These are phyloP conservation scores for Geosmithia flava DNA, from an alignment of 2,329 filamentous ascomycete genomes.

Conservation along the genomic window DNA sequence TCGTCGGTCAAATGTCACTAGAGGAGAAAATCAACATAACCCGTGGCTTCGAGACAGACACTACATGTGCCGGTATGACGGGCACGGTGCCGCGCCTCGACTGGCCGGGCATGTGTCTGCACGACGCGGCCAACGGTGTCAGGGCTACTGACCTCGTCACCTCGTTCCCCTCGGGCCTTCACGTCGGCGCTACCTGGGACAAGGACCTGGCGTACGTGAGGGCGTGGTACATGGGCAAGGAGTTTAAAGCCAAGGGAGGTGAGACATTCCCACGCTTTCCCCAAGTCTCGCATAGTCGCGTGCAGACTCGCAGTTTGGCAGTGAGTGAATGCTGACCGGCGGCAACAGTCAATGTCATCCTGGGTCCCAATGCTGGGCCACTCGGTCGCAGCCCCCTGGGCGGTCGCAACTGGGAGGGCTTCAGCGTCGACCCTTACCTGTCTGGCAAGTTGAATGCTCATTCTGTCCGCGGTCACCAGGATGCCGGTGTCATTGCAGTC, in stretches of 20 bases:
- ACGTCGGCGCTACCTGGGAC: conserved; percentile 41
- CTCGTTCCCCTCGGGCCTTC: conserved; percentile 32
- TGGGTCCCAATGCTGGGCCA: conserved; percentile 61
- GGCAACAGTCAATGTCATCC: conserved; percentile 47
- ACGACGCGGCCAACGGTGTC: conserved; percentile 36
- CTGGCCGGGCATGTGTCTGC: conserved; percentile 34
- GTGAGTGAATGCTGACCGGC: neutral
- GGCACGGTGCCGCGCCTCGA: conserved; percentile 29
- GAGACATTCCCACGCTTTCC: conserved; percentile 19
- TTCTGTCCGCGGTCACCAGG: conserved; percentile 64
- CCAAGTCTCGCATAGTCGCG: neutral
- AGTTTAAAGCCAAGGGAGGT: conserved; percentile 44
- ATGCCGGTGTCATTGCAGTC: conserved; percentile 67
- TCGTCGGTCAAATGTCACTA: conserved; percentile 51
- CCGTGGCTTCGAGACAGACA: conserved; percentile 39
- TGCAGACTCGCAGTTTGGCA: neutral
- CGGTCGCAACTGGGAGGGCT: conserved; percentile 66
- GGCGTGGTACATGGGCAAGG: conserved; percentile 38
- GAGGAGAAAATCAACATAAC: conserved; percentile 49
- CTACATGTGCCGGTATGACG: conserved; percentile 33
- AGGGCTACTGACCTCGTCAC: conserved; percentile 34
- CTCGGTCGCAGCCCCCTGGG: conserved; percentile 58
- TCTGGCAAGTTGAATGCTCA: conserved; percentile 60
- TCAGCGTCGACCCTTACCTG: conserved; percentile 58
- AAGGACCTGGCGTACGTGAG: conserved; percentile 36